Percentiles rank a stretch among this genome's conserved stretches.
Conservation (phyloP, 306 rosid genomes). For the Arachis hypogaea region DNA sequence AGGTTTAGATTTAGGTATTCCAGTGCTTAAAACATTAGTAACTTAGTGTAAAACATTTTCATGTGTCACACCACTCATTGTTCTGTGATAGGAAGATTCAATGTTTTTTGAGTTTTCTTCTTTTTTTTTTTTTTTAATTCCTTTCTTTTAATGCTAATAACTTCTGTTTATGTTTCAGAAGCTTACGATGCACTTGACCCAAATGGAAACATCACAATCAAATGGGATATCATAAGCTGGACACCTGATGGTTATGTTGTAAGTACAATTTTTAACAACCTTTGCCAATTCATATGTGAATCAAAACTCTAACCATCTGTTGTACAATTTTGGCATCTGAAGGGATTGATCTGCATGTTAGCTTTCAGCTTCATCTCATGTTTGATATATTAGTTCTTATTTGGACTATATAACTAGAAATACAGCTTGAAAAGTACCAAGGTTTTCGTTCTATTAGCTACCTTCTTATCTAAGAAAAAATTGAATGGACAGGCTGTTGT, state of each 20-base stretch:
- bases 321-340: conserved; percentile 13
- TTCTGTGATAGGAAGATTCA: neutral
- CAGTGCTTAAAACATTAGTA: conserved; percentile 5
- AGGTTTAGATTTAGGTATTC: neutral
- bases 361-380: conserved; percentile 11
- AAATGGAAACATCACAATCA: conserved; percentile 77
- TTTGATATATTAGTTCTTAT: conserved; percentile 1
- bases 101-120: neutral
- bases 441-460: neutral
- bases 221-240: conserved; percentile 84
- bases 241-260: conserved; percentile 83
- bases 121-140: neutral
- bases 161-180: conserved; percentile 47
- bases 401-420: neutral
- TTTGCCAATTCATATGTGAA: neutral
- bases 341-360: conserved; percentile 23
- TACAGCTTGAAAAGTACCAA: neutral
- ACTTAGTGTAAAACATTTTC: neutral
- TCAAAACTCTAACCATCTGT: neutral
- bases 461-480: conserved; percentile 32
- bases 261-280: conserved; percentile 43
- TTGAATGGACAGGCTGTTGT: conserved; percentile 69
- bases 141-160: neutral
- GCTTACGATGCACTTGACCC: conserved; percentile 89
- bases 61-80: neutral